Evolutionary conservation across 2,329 filamentous ascomycete species (phyloP).

Genomic region (Diaporthe sp.): DNA sequence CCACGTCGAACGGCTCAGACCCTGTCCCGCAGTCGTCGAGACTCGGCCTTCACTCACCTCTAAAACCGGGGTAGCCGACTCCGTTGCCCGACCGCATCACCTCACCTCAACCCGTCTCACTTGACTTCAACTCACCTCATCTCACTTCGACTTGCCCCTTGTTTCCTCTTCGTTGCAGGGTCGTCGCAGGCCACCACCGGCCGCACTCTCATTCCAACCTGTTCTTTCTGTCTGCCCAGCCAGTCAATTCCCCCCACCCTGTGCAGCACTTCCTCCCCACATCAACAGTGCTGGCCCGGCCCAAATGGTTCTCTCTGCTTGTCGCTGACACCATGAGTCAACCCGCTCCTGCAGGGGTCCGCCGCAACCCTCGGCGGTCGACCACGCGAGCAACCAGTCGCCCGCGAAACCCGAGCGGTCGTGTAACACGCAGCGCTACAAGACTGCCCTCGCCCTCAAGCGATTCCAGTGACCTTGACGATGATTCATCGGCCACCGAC

Average conservation of each 20-base stretch:
- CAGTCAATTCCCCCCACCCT: not conserved
- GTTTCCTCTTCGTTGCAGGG: not conserved
- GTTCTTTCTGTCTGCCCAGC: not conserved
- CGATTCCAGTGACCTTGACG: slow-evolving; percentile 19
- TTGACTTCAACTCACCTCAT: slow-evolving; percentile 12
- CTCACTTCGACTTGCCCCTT: slow-evolving; percentile 13
- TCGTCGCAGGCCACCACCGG: not conserved
- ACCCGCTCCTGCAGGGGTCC: slow-evolving; percentile 38
- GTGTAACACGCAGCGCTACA: slow-evolving; percentile 40
- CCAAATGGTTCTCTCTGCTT: slow-evolving; percentile 20
- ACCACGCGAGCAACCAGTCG: slow-evolving; percentile 32
- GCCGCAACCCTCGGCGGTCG: slow-evolving; percentile 39
- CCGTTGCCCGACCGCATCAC: slow-evolving; percentile 20
- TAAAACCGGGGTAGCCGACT: slow-evolving; percentile 6
- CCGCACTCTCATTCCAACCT: not conserved
- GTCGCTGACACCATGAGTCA: slow-evolving; percentile 38
- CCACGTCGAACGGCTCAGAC: not conserved
- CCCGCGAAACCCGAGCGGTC: slow-evolving; percentile 34
- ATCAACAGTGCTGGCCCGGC: not conserved
- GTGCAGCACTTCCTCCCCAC: not conserved
- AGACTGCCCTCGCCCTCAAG: slow-evolving; percentile 34
- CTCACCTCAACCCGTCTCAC: slow-evolving; percentile 12
- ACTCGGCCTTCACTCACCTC: not conserved
- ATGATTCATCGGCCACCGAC: slow-evolving; percentile 22
- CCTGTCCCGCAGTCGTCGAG: not conserved